phyloP scores from a whole-genome alignment of 805 yeast species.

The Monosporozyma servazzii region DNA sequence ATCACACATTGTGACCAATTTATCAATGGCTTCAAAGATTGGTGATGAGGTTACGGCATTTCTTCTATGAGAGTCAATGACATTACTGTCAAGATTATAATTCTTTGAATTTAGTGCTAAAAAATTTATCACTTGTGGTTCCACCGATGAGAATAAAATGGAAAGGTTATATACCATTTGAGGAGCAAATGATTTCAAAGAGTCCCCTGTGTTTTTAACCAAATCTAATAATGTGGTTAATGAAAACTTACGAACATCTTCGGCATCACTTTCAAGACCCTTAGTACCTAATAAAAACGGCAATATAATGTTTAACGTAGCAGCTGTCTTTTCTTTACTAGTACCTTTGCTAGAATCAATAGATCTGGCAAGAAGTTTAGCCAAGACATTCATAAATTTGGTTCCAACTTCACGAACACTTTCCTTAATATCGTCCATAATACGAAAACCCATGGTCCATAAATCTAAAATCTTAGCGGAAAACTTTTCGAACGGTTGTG shows the following conservation, averaged over 20 bases:
- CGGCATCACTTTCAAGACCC: conserved; percentile 78
- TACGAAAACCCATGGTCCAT: conserved; percentile 84
- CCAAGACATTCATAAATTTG: conserved; percentile 54
- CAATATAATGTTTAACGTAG: conserved; percentile 47
- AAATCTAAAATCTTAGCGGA: conserved; percentile 49
- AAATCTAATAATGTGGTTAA: conserved; percentile 64
- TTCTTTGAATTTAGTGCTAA: conserved; percentile 81
- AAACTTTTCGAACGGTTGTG: conserved; percentile 44
- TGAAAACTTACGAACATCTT: conserved; percentile 71
- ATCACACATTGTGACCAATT: conserved; percentile 49
- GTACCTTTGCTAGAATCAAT: conserved; percentile 40
- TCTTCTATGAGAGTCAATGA: conserved; percentile 68
- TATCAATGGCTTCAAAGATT: conserved; percentile 78
- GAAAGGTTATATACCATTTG: conserved; percentile 60
- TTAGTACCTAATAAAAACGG: conserved; percentile 74
- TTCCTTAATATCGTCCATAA: conserved; percentile 89
- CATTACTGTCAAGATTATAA: conserved; percentile 61
- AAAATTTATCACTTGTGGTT: conserved; percentile 85
- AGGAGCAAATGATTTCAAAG: conserved; percentile 60
- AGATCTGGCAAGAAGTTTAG: conserved; percentile 50
- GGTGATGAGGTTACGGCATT: conserved; percentile 75
- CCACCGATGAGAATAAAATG: conserved; percentile 70
- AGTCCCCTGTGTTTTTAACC: conserved; percentile 51
- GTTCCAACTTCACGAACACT: conserved; percentile 80
- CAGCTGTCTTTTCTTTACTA: conserved; percentile 33